Conservation (phyloP, 2,329 filamentous ascomycete species). For the Lasiodiplodia theobromae region DNA sequence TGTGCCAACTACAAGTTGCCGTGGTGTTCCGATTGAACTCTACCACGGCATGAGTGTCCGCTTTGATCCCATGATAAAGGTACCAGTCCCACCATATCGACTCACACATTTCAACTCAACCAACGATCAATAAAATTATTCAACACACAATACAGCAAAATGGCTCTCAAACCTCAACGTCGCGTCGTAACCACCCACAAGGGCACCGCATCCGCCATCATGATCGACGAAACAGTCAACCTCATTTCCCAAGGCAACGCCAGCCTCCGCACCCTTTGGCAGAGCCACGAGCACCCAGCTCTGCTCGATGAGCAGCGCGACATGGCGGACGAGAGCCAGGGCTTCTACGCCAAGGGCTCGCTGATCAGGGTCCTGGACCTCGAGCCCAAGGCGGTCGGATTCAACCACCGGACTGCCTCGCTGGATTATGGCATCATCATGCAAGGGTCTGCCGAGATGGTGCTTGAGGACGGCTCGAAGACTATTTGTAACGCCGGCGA, state of each 20-base stretch:
- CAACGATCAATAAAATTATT: no score
- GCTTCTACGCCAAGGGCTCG: conserved; percentile 47
- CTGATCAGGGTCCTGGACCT: conserved; percentile 53
- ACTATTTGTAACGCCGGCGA: conserved; percentile 29
- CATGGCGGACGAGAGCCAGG: background rate
- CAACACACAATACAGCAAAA: no score
- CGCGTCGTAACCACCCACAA: background rate
- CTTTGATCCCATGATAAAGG: no score
- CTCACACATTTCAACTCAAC: no score
- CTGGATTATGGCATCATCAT: conserved; percentile 50
- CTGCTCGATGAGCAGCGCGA: background rate
- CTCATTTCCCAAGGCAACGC: background rate
- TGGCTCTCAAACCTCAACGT: background rate
- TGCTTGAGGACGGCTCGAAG: conserved; percentile 48
- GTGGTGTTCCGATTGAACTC: no score
- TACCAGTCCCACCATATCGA: no score
- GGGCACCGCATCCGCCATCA: background rate
- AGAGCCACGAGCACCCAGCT: background rate
- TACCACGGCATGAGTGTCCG: no score
- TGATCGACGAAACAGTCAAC: background rate
- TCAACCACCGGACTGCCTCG: conserved; percentile 50
- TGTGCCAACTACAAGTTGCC: no score
- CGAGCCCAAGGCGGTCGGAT: conserved; percentile 42
- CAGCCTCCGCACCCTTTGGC: background rate
- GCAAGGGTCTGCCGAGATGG: conserved; percentile 47